Conservation (phyloP, 257 asterid species). For the Schizonepeta tenuifolia region DNA sequence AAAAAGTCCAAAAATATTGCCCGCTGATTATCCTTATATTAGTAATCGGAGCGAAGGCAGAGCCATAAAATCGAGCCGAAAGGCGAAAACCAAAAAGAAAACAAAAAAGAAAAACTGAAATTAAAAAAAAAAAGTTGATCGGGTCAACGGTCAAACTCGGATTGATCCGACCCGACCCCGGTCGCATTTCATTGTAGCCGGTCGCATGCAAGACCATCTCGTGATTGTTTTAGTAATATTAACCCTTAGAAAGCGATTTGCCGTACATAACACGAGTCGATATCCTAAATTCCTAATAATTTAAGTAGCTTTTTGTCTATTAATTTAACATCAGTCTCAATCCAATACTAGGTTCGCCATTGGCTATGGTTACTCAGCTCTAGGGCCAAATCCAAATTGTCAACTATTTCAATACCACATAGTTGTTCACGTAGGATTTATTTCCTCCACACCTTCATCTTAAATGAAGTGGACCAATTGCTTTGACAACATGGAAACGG, state of each 20-base stretch:
- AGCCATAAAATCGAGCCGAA: too few relatives aligned
- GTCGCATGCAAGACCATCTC: too few relatives aligned
- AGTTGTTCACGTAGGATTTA: background rate
- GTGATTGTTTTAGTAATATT: background rate
- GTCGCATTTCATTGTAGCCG: too few relatives aligned
- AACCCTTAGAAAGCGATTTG: background rate
- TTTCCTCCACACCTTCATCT: background rate
- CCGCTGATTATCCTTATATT: too few relatives aligned
- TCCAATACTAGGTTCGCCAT: background rate
- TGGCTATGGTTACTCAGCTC: background rate
- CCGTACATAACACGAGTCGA: background rate
- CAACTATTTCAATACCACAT: background rate
- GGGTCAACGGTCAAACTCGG: too few relatives aligned
- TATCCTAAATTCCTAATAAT: background rate
- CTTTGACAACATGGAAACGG: too few relatives aligned
- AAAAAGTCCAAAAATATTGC: too few relatives aligned
- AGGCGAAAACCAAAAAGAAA: too few relatives aligned
- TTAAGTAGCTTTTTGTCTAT: background rate
- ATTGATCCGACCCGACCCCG: too few relatives aligned
- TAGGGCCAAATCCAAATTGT: background rate
- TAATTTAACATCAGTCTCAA: constrained; percentile 1
- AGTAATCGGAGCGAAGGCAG: too few relatives aligned
- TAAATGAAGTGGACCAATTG: background rate
- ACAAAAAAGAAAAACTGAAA: too few relatives aligned
- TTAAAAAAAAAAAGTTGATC: too few relatives aligned